Percentiles rank a stretch among this genome's conserved stretches.
Conservation (phyloP, 768 basidiomycete species). For the Russula vinacea region DNA sequence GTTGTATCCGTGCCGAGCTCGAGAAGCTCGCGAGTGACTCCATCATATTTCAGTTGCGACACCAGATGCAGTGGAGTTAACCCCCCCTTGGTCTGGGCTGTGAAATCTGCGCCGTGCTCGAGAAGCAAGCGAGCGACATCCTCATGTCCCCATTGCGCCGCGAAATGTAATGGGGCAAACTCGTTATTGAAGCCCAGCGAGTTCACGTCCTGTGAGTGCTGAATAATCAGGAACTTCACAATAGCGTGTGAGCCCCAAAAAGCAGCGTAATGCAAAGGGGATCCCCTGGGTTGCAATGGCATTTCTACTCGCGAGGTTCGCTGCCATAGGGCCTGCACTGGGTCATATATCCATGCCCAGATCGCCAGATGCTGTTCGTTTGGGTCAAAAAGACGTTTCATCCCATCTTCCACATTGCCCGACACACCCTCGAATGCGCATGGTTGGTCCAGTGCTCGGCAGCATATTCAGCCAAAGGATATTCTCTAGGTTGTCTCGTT, state of each 20-base stretch:
- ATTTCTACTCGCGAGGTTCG: not conserved
- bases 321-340: no score
- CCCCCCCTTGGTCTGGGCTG: not conserved
- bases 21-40: not conserved
- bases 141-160: not conserved
- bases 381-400: not conserved
- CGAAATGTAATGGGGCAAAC: not conserved
- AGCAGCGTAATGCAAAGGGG: not conserved
- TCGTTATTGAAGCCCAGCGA: no score
- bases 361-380: not conserved
- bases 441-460: conserved; percentile 3
- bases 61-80: not conserved
- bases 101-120: not conserved
- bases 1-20: not conserved
- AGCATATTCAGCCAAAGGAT: conserved; percentile 2
- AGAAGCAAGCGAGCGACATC: not conserved
- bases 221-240: not conserved
- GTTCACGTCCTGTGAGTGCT: not conserved
- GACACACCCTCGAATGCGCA: not conserved
- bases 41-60: no score
- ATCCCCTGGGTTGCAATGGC: not conserved
- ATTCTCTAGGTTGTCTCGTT: not conserved
- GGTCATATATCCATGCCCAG: conserved; percentile 3
- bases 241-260: not conserved
- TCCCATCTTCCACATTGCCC: not conserved